These are phyloP conservation scores for Fusarium sambucinum DNA, from an alignment of 2,329 filamentous ascomycete species.

Conservation along the genomic window DNA sequence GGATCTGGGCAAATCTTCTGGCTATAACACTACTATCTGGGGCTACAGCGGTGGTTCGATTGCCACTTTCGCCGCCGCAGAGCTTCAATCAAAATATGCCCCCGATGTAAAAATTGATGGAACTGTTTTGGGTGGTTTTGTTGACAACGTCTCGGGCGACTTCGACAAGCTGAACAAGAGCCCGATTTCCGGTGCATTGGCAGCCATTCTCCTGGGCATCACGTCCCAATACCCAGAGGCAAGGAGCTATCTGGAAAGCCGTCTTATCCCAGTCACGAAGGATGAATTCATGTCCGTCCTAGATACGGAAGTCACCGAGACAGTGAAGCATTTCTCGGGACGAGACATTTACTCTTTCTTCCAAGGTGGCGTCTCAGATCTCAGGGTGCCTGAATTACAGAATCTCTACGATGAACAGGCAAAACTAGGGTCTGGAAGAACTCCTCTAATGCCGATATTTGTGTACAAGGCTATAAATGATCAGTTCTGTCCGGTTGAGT, in stretches of 20 bases:
- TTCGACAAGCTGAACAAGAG: constrained; percentile 33
- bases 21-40: constrained; percentile 24
- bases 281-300: constrained; percentile 21
- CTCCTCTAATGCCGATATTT: constrained; percentile 61
- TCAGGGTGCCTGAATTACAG: constrained; percentile 39
- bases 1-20: neutral
- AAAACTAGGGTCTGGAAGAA: constrained; percentile 52
- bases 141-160: constrained; percentile 32
- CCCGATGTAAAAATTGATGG: constrained; percentile 23
- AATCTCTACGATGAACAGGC: constrained; percentile 48
- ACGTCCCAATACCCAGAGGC: constrained; percentile 37
- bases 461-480: constrained; percentile 64
- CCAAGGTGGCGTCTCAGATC: constrained; percentile 40
- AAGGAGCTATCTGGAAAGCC: constrained; percentile 24
- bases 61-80: constrained; percentile 30
- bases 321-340: constrained; percentile 35
- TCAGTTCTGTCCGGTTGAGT: constrained; percentile 56
- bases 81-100: constrained; percentile 36
- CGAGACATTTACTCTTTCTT: constrained; percentile 50
- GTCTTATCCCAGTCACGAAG: constrained; percentile 14
- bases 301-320: constrained; percentile 13
- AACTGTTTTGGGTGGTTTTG: constrained; percentile 34
- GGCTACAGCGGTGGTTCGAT: constrained; percentile 44
- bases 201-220: constrained; percentile 33
- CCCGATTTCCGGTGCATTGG: constrained; percentile 20